Evolutionary conservation across 176 grass and related monocot species (phyloP), one percentile per base, ranked within the genome.

Genomic region (Oryza officinalis): DNA sequence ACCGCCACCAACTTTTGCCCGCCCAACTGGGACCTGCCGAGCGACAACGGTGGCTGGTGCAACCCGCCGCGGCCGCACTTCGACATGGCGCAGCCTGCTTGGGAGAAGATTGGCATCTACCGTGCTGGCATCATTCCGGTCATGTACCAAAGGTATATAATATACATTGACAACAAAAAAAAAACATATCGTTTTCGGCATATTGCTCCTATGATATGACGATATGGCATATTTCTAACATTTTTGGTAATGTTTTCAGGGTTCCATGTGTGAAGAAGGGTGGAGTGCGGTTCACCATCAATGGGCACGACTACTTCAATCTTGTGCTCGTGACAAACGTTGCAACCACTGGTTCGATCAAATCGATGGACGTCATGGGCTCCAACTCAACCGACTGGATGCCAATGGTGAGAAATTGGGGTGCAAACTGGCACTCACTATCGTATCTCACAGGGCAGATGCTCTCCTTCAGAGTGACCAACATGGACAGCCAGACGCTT

Each of bases 101-200:
- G 90, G 90, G 81, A 85, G 26, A 76, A 88, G 67, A 92, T 92
- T 18, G 90, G 82, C n/a, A 44, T 86, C 68, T 86, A 89, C 8
- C n/a, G 67, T 0, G 92, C 79, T 3, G 86, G 88, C 67, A 94
- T 91, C 63, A 88, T 91, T 50, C 89, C 92, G 0, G 83, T 94
- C 25, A 37, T 87, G 45, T 94, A 83, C 71, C 38, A 60, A 30
- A 94, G 84, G 89, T 94, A 38, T 0, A 3, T 13, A 12, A 47
- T 47, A 13, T 47, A 47, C 3, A 1, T 3, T 11, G 2, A 13
- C 44, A 46, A 6, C 1, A 52, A 0, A 8, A 52, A 0, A 54
- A 8, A 37, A 7, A 9, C 6, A n/a, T 22, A n/a, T 59, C 2
- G 0, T 59, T 59, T 59, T 10, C 0, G 1, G 3, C 20, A 54